Evolutionary conservation across 108 stramenopile genomes (phyloP).

Genomic region (Nitzschia inconspicua): DNA sequence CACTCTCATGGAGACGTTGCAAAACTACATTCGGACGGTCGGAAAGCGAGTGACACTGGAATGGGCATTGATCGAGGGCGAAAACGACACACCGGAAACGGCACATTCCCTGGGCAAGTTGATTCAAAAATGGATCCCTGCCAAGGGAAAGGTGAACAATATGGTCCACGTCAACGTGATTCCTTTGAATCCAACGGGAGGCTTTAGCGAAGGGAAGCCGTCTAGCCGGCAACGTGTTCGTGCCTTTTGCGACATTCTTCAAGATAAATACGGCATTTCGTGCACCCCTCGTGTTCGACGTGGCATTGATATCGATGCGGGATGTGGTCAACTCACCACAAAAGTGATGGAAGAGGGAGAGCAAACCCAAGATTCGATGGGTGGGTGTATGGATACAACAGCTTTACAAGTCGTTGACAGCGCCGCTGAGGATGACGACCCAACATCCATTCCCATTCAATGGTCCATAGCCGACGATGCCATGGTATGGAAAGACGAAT

Average conservation of each 20-base stretch:
- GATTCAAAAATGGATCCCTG: slow-evolving; percentile 43
- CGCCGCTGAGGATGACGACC: too few relatives aligned
- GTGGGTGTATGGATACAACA: too few relatives aligned
- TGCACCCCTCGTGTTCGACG: slow-evolving; percentile 89
- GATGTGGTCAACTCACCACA: slow-evolving; percentile 93
- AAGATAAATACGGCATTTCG: slow-evolving; percentile 61
- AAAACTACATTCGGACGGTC: slow-evolving; percentile 75
- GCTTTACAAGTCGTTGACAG: too few relatives aligned
- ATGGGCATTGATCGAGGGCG: slow-evolving; percentile 92
- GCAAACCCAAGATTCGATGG: slow-evolving; percentile 11
- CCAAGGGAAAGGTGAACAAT: too few relatives aligned
- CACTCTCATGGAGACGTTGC: slow-evolving; percentile 79
- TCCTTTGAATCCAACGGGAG: slow-evolving; percentile 93
- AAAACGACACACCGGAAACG: slow-evolving; percentile 85
- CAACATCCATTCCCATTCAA: too few relatives aligned
- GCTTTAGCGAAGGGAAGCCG: slow-evolving; percentile 63
- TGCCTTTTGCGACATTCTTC: slow-evolving; percentile 64
- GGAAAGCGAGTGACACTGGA: slow-evolving; percentile 89
- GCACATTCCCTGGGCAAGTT: slow-evolving; percentile 69
- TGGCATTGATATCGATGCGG: slow-evolving; percentile 98
- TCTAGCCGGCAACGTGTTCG: slow-evolving; percentile 52
- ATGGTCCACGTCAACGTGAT: slow-evolving; percentile 95
- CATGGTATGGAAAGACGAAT: too few relatives aligned
- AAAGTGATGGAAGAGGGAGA: slow-evolving; percentile 61
- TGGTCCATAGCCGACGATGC: too few relatives aligned